These are phyloP conservation scores for Hyphochytrium catenoides DNA, from an alignment of 352 stramenopile species.

Conservation along the genomic window DNA sequence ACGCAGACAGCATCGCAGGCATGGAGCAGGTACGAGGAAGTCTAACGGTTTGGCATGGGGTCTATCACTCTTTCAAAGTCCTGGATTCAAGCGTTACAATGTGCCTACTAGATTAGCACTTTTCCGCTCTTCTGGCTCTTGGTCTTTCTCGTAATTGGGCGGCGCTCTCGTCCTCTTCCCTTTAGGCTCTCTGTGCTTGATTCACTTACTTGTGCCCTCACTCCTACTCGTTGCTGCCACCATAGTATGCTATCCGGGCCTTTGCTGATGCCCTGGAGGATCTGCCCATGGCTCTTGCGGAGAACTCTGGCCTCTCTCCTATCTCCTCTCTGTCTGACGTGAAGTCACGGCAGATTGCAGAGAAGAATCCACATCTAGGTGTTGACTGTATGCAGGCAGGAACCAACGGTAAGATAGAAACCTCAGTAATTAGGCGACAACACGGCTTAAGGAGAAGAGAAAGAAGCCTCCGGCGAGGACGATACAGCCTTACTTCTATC, in stretches of 20 bases:
- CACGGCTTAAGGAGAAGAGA: too few relatives aligned
- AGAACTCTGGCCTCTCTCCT: constrained; percentile 92
- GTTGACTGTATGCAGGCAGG: constrained; percentile 85
- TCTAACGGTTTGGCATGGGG: constrained; percentile 48
- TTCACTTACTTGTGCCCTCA: too few relatives aligned
- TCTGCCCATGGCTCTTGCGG: constrained; percentile 95
- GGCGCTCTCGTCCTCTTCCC: too few relatives aligned
- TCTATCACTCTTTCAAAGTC: background rate
- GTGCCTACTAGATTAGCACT: too few relatives aligned
- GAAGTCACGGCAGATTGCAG: constrained; percentile 75
- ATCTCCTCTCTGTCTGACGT: constrained; percentile 94
- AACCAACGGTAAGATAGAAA: constrained; percentile 26
- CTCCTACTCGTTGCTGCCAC: too few relatives aligned
- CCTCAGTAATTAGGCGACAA: background rate
- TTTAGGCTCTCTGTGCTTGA: too few relatives aligned
- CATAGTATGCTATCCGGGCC: constrained; percentile 94
- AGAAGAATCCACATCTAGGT: constrained; percentile 84
- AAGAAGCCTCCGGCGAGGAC: too few relatives aligned
- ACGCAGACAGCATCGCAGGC: constrained; percentile 49
- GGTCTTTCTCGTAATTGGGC: too few relatives aligned
- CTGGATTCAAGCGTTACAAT: too few relatives aligned
- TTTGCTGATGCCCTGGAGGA: constrained; percentile 98
- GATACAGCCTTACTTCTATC: too few relatives aligned
- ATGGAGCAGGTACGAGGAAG: constrained; percentile 39
- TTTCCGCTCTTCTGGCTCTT: too few relatives aligned